Percentiles rank a stretch among this genome's conserved stretches.
These are phyloP conservation scores for Arthrobotrys iridis DNA, from an alignment of 2,329 filamentous ascomycete genomes.

Conservation along the genomic window DNA sequence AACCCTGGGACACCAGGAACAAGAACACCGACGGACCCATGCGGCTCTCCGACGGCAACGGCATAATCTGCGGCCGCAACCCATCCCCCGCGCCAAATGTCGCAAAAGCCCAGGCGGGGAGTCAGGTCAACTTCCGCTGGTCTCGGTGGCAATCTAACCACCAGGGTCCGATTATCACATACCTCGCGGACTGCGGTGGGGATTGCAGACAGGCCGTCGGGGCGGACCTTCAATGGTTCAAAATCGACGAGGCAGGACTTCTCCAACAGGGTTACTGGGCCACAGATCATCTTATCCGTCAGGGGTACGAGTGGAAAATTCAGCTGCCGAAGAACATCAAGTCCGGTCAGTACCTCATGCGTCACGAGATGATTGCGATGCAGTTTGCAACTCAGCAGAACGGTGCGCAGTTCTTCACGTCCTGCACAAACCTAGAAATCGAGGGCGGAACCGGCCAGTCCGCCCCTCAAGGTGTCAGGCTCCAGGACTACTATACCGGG, in stretches of 20 bases:
- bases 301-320: conserved; percentile 66
- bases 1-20: conserved; percentile 50
- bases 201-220: conserved; percentile 63
- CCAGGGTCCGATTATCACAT: conserved; percentile 65
- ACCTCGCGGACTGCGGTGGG: conserved; percentile 63
- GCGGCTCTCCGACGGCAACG: conserved; percentile 61
- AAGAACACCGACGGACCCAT: conserved; percentile 63
- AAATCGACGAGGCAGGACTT: conserved; percentile 62
- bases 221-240: conserved; percentile 63
- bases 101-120: conserved; percentile 64
- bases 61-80: conserved; percentile 66
- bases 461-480: conserved; percentile 58
- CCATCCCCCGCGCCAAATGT: conserved; percentile 62
- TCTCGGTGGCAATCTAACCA: conserved; percentile 66
- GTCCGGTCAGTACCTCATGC: conserved; percentile 65
- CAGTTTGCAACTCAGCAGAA: conserved; percentile 63
- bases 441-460: conserved; percentile 61
- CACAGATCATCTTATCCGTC: conserved; percentile 64
- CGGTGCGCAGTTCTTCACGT: conserved; percentile 67
- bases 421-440: conserved; percentile 66
- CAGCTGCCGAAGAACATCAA: conserved; percentile 60
- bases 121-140: conserved; percentile 65
- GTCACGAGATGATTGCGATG: conserved; percentile 67
- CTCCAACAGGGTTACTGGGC: conserved; percentile 62
- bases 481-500: conserved; percentile 61